Base-by-base conservation (phyloP, 2,329 filamentous ascomycete species). In the Aspergillus pseudonomiae region DNA sequence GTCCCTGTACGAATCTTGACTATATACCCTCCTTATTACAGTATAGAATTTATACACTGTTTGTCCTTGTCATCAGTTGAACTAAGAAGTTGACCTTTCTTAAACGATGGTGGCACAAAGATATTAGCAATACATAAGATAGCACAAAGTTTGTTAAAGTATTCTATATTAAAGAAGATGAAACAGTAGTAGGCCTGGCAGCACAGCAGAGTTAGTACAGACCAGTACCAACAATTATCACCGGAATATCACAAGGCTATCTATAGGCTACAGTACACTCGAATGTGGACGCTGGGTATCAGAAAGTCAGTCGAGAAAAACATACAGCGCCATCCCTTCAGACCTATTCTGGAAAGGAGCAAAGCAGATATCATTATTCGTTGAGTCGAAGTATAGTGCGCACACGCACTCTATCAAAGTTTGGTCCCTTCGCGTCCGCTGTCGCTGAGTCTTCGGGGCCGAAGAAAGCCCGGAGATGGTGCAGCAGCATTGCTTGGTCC, bases 401-500 rank as follows among this genome's bases (percentile, higher is more conserved):
- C 30, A 39, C 6, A 43, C n/a, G 21, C 57, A 34, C 45, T 32
- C 43, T 30, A 56, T 63, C 48, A 75, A 14, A 75, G 64, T 63
- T 80, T 80, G n/a, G 78, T 81, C 30, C 78, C 78, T 65, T 80
- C 78, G 21, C 78, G 75, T 34, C 75, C 77, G 62, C 72, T 73
- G 67, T 81, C 79, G 63, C 78, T 81, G 11, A 77, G 68, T 59
- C 79, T 69, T 43, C 79, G 71, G 6, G 73, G 69, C 30, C 77
- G 69, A 52, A 75, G 60, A 9, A 69, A 61, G 5, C 67, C 70
- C 2, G 72, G 57, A 4, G 72, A 68, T 11, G 70, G 65, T 12
- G 67, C 68, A 24, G 69, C 59, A 34, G 61, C 56, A 58, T 64
- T 71, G 60, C 72, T 75, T 5, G 76, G 69, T 0, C 73, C 71